Percentiles rank a stretch among this genome's conserved stretches.
phyloP scores from a whole-genome alignment of 2,329 filamentous ascomycete genomes.

The Stemphylium vesicarium region DNA sequence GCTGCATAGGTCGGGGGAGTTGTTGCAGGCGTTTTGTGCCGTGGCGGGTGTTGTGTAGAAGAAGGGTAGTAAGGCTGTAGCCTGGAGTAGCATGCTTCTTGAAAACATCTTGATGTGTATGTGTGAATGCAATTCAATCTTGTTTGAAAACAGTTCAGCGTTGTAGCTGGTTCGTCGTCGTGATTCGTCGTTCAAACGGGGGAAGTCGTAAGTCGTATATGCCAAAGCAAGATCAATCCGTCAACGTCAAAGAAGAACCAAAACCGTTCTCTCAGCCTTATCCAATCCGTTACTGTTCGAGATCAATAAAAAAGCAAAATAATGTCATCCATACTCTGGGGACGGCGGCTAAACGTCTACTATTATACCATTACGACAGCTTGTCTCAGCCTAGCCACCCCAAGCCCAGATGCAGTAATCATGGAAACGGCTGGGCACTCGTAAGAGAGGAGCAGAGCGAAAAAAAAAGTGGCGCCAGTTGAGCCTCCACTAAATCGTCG shows the following conservation, averaged over 20 bases:
- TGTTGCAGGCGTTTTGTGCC: slow-evolving; percentile 71
- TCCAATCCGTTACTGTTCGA: no score
- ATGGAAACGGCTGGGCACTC: slow-evolving; percentile 21
- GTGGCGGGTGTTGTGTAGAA: slow-evolving; percentile 37
- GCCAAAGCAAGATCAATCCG: slow-evolving; percentile 2
- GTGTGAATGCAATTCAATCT: background rate
- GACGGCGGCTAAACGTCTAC: background rate
- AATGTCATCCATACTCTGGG: background rate
- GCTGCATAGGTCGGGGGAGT: slow-evolving; percentile 75
- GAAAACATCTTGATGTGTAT: slow-evolving; percentile 38
- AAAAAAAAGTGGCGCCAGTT: slow-evolving; percentile 9
- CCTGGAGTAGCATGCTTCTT: slow-evolving; percentile 31
- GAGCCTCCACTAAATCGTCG: background rate
- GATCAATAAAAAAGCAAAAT: no score
- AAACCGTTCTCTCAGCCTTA: background rate
- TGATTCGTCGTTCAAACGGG: slow-evolving; percentile 5
- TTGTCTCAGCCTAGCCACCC: slow-evolving; percentile 22
- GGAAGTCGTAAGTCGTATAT: slow-evolving; percentile 12
- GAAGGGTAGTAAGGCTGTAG: slow-evolving; percentile 35
- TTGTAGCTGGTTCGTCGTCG: background rate
- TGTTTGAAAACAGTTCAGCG: background rate
- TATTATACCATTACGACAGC: slow-evolving; percentile 17
- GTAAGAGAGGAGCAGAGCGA: background rate
- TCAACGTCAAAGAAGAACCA: background rate
- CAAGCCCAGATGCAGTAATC: slow-evolving; percentile 15